Conservation (phyloP, 1,284 basidiomycete genomes). For the Irpex lacteus region DNA sequence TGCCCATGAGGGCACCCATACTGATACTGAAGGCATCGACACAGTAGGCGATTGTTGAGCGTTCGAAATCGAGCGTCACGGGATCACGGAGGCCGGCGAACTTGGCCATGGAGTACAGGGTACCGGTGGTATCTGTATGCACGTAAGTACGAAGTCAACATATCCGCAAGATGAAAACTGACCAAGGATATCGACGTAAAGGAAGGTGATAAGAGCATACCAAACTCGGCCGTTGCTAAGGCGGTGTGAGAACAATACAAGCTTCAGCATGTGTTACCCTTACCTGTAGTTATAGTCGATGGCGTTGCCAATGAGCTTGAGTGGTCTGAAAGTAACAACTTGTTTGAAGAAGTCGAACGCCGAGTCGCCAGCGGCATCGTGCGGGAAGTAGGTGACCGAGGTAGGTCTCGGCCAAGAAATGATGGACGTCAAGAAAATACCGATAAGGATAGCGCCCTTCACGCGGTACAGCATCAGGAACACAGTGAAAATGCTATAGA, state of each 20-base stretch:
- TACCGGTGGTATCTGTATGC: constrained; percentile 35
- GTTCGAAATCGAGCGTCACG: constrained; percentile 85
- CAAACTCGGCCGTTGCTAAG: constrained; percentile 69
- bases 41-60: constrained; percentile 82
- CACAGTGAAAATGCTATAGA: constrained; percentile 65
- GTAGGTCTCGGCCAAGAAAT: constrained; percentile 87
- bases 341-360: constrained; percentile 87
- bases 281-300: constrained; percentile 57
- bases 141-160: background rate
- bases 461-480: constrained; percentile 85
- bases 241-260: constrained; percentile 5
- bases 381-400: constrained; percentile 80
- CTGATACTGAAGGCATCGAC: constrained; percentile 81
- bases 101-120: constrained; percentile 89
- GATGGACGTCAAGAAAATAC: constrained; percentile 84
- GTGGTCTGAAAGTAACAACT: constrained; percentile 74
- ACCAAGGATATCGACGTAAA: constrained; percentile 87
- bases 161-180: constrained; percentile 16
- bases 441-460: constrained; percentile 81
- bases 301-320: constrained; percentile 59
- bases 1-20: constrained; percentile 81
- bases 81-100: constrained; percentile 88
- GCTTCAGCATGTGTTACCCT: background rate
- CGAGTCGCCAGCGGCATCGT: constrained; percentile 65
- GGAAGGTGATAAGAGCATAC: constrained; percentile 86